A percentile compares a stretch with the other conserved stretches of the same genome.
Evolutionary conservation across 306 rosid species (phyloP).

Genomic region (Quercus engelmannii): DNA sequence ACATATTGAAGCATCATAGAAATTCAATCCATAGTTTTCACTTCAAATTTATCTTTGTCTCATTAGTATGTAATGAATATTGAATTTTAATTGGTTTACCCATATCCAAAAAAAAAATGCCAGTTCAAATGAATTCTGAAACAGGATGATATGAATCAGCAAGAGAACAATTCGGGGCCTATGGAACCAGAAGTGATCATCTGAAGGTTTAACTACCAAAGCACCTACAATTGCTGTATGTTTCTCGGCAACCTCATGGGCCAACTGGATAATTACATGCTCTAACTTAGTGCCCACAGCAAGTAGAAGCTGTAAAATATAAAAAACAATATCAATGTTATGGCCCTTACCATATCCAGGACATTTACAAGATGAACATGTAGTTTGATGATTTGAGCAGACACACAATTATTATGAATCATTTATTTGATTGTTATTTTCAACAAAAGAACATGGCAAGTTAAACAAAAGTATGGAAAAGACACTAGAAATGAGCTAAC

Average conservation of each 20-base stretch:
- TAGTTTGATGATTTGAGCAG: neutral
- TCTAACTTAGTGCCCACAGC: constrained; percentile 37
- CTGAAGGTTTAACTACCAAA: constrained; percentile 31
- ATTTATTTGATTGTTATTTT: neutral
- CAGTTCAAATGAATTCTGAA: constrained; percentile 35
- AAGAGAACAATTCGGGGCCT: constrained; percentile 29
- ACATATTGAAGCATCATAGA: neutral
- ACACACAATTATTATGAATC: neutral
- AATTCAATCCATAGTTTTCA: neutral
- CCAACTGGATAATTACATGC: constrained; percentile 32
- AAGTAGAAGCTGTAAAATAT: constrained; percentile 26
- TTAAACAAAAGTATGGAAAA: neutral
- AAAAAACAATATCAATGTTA: neutral
- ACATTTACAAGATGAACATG: neutral
- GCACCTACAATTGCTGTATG: constrained; percentile 32
- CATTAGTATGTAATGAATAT: neutral
- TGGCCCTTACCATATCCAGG: neutral
- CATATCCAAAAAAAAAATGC: constrained; percentile 36
- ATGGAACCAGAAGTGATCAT: constrained; percentile 33
- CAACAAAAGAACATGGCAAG: neutral
- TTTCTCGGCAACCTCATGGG: constrained; percentile 38
- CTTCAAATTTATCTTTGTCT: neutral
- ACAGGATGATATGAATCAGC: constrained; percentile 29
- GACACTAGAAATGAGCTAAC: neutral
- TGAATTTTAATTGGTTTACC: neutral